Conservation (phyloP, 1,284 basidiomycete genomes). For the Trichosporon ovoides region DNA sequence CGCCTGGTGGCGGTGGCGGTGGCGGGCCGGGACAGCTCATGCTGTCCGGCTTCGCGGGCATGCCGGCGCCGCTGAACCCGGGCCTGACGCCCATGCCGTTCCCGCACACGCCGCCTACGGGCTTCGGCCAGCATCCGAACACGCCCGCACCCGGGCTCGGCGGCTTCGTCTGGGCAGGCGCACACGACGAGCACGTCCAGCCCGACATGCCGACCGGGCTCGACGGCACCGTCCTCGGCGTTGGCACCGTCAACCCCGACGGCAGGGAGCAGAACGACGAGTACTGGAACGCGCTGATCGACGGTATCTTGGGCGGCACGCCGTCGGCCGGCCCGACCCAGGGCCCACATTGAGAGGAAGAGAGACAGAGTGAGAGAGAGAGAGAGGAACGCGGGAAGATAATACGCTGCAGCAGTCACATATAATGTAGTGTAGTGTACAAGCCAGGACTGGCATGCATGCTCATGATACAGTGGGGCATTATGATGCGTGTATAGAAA, state of each 20-base stretch:
- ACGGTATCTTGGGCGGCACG: conserved; percentile 23
- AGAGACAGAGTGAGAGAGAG: neutral
- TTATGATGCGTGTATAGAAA: neutral
- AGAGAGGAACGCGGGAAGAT: neutral
- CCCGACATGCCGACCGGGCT: conserved; percentile 10
- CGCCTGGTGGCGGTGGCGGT: too few species aligned
- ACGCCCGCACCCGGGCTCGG: neutral
- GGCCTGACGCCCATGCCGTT: neutral
- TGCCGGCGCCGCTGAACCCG: neutral
- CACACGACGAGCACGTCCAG: neutral
- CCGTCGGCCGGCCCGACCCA: neutral
- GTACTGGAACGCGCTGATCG: conserved; percentile 49
- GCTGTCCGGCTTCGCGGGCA: neutral
- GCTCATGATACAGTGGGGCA: neutral
- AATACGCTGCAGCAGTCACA: too few species aligned
- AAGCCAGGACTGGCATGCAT: neutral
- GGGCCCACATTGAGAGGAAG: neutral
- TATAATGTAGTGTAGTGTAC: neutral
- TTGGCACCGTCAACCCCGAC: conserved; percentile 4
- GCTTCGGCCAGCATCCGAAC: neutral
- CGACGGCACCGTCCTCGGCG: conserved; percentile 16
- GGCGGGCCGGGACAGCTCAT: neutral
- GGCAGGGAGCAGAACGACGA: conserved; percentile 41
- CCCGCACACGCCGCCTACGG: neutral
- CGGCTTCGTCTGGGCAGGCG: conserved; percentile 7